These are phyloP conservation scores for Monilinia fructigena DNA, from an alignment of 2,329 filamentous ascomycete genomes.

Conservation along the genomic window DNA sequence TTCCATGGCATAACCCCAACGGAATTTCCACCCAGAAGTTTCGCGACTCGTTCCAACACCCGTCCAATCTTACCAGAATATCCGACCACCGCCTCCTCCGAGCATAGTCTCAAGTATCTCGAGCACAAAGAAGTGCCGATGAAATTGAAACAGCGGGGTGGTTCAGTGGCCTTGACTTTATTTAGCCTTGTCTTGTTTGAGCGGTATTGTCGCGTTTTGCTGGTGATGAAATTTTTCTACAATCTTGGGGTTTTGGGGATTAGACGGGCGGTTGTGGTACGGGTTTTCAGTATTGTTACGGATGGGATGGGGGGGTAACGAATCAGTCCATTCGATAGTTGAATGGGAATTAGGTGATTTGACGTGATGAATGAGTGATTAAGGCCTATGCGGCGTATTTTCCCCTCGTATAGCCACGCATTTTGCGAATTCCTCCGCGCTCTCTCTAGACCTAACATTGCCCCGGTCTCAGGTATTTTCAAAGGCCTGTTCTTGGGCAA, in stretches of 20 bases:
- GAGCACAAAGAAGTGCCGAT: neutral
- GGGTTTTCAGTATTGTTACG: neutral
- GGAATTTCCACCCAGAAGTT: neutral
- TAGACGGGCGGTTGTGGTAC: neutral
- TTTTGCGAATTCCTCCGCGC: constrained; percentile 1
- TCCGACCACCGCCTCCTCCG: neutral
- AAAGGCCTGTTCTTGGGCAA: neutral
- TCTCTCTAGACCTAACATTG: neutral
- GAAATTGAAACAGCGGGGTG: neutral
- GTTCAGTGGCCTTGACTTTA: constrained; percentile 7
- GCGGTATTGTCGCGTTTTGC: neutral
- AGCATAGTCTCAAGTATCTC: neutral
- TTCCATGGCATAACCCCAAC: neutral
- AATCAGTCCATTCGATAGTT: neutral
- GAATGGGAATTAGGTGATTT: neutral
- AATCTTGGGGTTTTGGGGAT: neutral
- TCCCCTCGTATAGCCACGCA: neutral
- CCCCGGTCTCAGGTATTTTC: neutral
- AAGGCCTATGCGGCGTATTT: constrained; percentile 2
- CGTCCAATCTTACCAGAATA: neutral
- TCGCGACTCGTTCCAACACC: neutral
- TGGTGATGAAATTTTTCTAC: neutral
- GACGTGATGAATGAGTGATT: neutral
- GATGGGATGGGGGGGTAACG: neutral
- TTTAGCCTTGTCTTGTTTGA: constrained; percentile 10